Percentiles rank a stretch among this genome's conserved stretches.
Conservation (phyloP, 176 grass and related monocot genomes). For the Paspalum vaginatum region DNA sequence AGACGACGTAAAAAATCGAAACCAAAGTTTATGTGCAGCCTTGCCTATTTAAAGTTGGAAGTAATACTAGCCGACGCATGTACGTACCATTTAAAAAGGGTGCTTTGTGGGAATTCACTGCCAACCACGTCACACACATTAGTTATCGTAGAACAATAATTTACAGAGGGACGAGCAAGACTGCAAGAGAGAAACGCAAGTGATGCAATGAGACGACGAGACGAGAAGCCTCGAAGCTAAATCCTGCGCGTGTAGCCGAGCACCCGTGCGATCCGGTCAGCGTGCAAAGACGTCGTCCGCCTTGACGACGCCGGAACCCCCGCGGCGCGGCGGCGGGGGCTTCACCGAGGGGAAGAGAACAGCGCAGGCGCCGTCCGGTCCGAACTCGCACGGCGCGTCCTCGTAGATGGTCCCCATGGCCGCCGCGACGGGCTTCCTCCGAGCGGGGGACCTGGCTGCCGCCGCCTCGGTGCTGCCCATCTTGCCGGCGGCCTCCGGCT, state of each 20-base stretch:
- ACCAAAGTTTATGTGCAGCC: neutral
- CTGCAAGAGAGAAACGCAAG: neutral
- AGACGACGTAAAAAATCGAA: neutral
- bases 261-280: neutral
- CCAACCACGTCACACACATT: neutral
- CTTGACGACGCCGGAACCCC: slow-evolving; percentile 19
- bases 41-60: neutral
- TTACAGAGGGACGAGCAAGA: neutral
- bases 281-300: neutral
- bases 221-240: neutral
- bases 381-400: slow-evolving; percentile 57
- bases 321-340: neutral
- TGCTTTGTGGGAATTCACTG: neutral
- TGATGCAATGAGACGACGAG: neutral
- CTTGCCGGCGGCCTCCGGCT: neutral
- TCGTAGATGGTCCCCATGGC: slow-evolving; percentile 52
- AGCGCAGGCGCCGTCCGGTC: neutral
- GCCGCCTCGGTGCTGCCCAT: neutral
- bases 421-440: slow-evolving; percentile 14
- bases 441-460: neutral
- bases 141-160: slow-evolving; percentile 3
- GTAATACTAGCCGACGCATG: neutral
- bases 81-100: neutral
- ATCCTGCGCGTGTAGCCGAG: too few relatives aligned
- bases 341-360: neutral